Conservation (phyloP, 2,329 filamentous ascomycete species). For the Xylaria sp. region DNA sequence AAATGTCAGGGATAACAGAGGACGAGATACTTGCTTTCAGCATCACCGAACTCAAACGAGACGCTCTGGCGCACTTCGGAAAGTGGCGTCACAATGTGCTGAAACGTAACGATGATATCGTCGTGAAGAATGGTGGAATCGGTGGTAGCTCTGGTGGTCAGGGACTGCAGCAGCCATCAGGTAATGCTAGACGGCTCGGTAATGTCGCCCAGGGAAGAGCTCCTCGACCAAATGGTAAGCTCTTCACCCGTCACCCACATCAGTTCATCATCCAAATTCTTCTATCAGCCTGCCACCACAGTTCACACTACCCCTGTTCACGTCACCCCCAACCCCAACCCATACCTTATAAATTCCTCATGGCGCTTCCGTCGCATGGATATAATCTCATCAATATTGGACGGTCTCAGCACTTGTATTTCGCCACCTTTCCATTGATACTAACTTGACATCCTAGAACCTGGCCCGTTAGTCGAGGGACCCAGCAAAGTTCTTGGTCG, state of each 20-base stretch:
- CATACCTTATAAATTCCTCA: background rate
- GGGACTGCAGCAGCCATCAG: constrained; percentile 22
- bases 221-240: constrained; percentile 41
- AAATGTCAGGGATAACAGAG: constrained; percentile 43
- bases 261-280: constrained; percentile 5
- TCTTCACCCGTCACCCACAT: constrained; percentile 25
- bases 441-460: constrained; percentile 36
- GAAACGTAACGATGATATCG: constrained; percentile 70
- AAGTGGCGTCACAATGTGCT: constrained; percentile 78
- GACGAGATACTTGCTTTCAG: constrained; percentile 29
- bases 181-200: constrained; percentile 43
- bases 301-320: background rate
- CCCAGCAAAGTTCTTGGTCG: constrained; percentile 51
- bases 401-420: background rate
- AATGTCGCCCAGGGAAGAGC: constrained; percentile 39
- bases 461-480: constrained; percentile 43
- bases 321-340: background rate
- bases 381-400: background rate
- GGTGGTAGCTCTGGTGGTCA: constrained; percentile 30
- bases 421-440: background rate
- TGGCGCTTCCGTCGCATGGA: background rate
- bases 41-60: constrained; percentile 68
- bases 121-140: constrained; percentile 48
- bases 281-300: background rate
- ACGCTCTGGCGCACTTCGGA: constrained; percentile 71